phyloP scores from a whole-genome alignment of 352 stramenopile species.

The Globisporangium nagaii region DNA sequence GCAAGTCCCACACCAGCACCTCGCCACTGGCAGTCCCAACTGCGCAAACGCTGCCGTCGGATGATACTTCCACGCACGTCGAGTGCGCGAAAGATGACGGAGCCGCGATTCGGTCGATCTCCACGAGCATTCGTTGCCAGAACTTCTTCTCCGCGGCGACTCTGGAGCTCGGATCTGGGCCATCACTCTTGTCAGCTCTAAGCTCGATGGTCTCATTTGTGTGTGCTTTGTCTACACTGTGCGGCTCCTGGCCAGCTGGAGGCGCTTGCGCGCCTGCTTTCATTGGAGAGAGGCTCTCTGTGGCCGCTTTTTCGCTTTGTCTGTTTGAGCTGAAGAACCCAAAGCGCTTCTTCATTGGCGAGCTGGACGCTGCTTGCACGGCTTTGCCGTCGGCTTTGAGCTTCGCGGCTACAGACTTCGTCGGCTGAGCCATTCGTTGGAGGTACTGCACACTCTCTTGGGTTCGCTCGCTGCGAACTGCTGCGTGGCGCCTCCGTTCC shows the following conservation, averaged over 20 bases:
- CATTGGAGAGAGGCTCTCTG: not conserved
- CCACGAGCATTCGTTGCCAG: constrained; percentile 25
- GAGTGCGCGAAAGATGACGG: constrained; percentile 15
- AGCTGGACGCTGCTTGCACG: not conserved
- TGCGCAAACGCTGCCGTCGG: constrained; percentile 17
- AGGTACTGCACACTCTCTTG: not conserved
- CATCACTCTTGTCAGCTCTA: not conserved
- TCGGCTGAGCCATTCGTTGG: not conserved
- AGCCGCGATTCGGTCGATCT: constrained; percentile 12
- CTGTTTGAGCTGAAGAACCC: constrained; percentile 17
- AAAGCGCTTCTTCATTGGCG: constrained; percentile 10
- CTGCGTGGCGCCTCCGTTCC: not conserved
- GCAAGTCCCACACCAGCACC: constrained; percentile 28
- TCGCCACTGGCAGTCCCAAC: constrained; percentile 29
- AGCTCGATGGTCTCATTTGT: not conserved
- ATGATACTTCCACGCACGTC: constrained; percentile 29
- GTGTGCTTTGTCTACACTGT: not conserved
- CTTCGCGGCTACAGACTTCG: not conserved
- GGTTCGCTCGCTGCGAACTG: not conserved
- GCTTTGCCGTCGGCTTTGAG: not conserved
- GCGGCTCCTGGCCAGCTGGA: not conserved
- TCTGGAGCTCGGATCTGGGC: not conserved
- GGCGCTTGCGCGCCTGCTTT: no score
- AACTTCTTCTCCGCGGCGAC: constrained; percentile 14
- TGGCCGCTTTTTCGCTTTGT: not conserved